Conservation (phyloP, 495 filamentous ascomycete species). For the Neurospora hispaniola region DNA sequence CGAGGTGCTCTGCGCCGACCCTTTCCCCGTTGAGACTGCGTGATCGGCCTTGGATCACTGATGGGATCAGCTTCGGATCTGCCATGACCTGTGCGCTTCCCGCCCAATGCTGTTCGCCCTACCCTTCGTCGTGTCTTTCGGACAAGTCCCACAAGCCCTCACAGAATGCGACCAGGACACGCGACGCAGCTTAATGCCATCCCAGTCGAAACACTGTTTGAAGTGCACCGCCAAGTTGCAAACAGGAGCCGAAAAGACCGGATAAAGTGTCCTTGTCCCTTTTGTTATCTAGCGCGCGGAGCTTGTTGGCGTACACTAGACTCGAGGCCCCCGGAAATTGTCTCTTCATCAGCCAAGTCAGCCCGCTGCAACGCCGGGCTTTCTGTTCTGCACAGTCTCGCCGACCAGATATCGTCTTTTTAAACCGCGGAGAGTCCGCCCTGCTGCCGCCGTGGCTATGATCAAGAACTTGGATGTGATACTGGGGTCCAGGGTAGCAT, state of each 20-base stretch:
- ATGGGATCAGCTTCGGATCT: background rate
- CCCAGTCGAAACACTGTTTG: background rate
- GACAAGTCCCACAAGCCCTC: background rate
- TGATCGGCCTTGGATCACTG: background rate
- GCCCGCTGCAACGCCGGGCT: background rate
- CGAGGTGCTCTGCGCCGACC: background rate
- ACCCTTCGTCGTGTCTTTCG: background rate
- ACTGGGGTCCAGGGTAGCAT: background rate
- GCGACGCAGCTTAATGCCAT: background rate
- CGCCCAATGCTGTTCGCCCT: background rate
- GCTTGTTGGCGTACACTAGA: background rate
- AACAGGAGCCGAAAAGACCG: background rate
- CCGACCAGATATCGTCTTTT: background rate
- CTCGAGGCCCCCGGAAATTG: background rate
- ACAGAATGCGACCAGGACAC: background rate
- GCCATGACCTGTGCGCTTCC: background rate
- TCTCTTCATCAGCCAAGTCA: background rate
- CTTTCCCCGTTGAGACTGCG: background rate
- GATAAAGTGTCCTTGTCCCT: background rate
- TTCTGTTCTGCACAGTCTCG: background rate
- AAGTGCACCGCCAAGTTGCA: background rate
- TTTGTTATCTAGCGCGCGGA: background rate
- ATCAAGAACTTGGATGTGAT: background rate
- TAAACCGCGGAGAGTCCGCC: background rate
- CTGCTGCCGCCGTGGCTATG: background rate